Conservation (phyloP, 2,329 filamentous ascomycete genomes). For the Colletotrichum gloeosporioides region DNA sequence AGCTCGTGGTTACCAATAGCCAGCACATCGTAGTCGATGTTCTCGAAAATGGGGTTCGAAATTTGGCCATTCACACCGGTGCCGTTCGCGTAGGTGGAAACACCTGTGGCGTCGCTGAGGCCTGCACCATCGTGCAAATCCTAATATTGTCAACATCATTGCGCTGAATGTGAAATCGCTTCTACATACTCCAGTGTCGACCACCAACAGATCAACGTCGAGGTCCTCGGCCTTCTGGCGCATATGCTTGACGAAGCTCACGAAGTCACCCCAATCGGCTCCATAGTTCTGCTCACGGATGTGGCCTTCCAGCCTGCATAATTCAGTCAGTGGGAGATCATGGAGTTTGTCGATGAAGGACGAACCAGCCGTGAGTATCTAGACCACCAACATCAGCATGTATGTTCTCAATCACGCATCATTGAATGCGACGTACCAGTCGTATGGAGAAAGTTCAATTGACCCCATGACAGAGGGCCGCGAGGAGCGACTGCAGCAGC, state of each 20-base stretch:
- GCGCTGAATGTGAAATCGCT: neutral
- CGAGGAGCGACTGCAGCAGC: conserved; percentile 48
- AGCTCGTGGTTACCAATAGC: conserved; percentile 67
- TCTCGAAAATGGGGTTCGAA: conserved; percentile 51
- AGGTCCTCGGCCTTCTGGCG: conserved; percentile 60
- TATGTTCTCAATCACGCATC: conserved; percentile 64
- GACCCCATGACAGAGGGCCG: conserved; percentile 62
- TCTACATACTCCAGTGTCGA: conserved; percentile 58
- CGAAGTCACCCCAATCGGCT: conserved; percentile 71
- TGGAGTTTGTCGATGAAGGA: no score
- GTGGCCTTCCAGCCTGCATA: conserved; percentile 59
- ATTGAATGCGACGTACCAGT: conserved; percentile 22
- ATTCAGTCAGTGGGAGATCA: neutral
- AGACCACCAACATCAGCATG: accelerated
- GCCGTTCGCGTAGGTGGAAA: conserved; percentile 7
- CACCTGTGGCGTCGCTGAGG: conserved; percentile 62
- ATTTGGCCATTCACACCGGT: conserved; percentile 55
- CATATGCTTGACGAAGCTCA: conserved; percentile 65
- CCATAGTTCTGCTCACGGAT: conserved; percentile 68
- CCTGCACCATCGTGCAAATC: conserved; percentile 73
- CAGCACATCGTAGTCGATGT: conserved; percentile 48
- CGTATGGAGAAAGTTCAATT: conserved; percentile 61
- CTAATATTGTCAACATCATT: conserved; percentile 30
- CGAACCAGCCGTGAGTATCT: conserved; percentile 9
- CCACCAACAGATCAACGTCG: conserved; percentile 63